Percentiles rank a stretch among this genome's conserved stretches.
Conservation (phyloP, 2,329 filamentous ascomycete genomes). For the Fusarium haematococcum region DNA sequence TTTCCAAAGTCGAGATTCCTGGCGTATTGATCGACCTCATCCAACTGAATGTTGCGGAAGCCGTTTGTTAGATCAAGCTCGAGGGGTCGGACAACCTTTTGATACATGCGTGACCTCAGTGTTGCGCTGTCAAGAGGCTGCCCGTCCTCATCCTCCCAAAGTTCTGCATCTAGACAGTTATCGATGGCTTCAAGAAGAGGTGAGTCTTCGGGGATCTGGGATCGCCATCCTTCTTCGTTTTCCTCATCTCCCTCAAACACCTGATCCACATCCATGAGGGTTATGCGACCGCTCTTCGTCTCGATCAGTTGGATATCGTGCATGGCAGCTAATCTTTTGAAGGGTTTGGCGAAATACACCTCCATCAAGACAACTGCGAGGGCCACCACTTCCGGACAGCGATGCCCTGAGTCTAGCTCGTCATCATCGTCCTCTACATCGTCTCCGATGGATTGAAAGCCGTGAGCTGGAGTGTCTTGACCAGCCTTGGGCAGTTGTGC, state of each 20-base stretch:
- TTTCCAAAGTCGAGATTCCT: neutral
- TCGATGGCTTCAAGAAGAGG: conserved; percentile 1
- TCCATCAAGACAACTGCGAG: conserved; percentile 17
- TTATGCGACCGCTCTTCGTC: neutral
- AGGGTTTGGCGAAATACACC: conserved; percentile 10
- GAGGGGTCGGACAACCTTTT: neutral
- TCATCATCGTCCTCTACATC: neutral
- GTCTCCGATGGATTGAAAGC: neutral
- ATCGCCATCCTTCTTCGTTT: conserved; percentile 3
- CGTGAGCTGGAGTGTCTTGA: neutral
- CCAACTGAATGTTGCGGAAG: neutral
- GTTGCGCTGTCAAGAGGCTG: neutral
- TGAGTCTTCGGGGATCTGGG: conserved; percentile 8
- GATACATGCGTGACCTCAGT: neutral
- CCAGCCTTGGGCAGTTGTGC: neutral
- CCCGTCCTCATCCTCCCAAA: conserved; percentile 5
- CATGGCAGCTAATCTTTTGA: neutral
- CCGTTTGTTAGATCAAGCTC: neutral
- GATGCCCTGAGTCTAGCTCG: neutral
- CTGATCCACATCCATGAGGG: neutral
- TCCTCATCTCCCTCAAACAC: conserved; percentile 14
- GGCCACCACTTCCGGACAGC: neutral
- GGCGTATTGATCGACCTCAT: neutral
- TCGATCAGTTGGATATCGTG: neutral
- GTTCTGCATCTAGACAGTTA: conserved; percentile 2